Evolutionary conservation across 2,329 filamentous ascomycete genomes (phyloP), one percentile per base, ranked within the genome.

Genomic region (Elsinoe arachidis): DNA sequence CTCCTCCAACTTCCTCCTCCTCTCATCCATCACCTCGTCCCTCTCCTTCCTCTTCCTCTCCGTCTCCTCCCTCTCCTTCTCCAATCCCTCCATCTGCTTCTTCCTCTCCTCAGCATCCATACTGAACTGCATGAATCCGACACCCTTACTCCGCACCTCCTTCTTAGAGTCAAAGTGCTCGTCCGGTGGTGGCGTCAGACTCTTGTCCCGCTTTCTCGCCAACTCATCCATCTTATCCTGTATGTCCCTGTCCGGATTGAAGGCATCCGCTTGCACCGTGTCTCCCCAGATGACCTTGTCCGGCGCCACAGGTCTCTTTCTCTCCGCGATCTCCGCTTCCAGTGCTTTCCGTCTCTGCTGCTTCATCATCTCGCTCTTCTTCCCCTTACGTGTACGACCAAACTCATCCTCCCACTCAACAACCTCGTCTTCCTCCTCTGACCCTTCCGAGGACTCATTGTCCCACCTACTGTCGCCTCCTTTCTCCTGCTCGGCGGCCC

Each of bases 371-470:
- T 93, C 82, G 3, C 83, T 80, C 49, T 80, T 80, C 0, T 88
- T 92, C 15, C 86, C 88, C 43, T 76, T 82, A 2, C 91, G 78
- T 12, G 85, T 80, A n/a, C 93, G 85, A 2, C 93, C 93, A 68
- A 95, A 96, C 67, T 97, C 93, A 70, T 99, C 93, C 55, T 86
- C 80, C 68, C 89, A 95, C 63, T 96, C 91, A 4, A 97, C 76
- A n/a, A 88, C 71, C 56, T 90, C 86, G 23, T 78, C 76, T 44
- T 76, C 72, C 43, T 75, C 74, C 63, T 64, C 74, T 17, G 63
- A 70, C 2, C 73, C 73, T 1, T 72, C 71, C 26, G 68, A 68
- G 1, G 67, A 69, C 12, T 64, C 65, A 4, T 72, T 71, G 19
- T 71, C 68, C 44, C 62, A 71, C 12, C 75, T 74, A 2, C 69